A percentile compares a stretch with the other conserved stretches of the same genome.
These are phyloP conservation scores for Multifurca ochricompacta DNA, from an alignment of 768 basidiomycete species.

Conservation along the genomic window DNA sequence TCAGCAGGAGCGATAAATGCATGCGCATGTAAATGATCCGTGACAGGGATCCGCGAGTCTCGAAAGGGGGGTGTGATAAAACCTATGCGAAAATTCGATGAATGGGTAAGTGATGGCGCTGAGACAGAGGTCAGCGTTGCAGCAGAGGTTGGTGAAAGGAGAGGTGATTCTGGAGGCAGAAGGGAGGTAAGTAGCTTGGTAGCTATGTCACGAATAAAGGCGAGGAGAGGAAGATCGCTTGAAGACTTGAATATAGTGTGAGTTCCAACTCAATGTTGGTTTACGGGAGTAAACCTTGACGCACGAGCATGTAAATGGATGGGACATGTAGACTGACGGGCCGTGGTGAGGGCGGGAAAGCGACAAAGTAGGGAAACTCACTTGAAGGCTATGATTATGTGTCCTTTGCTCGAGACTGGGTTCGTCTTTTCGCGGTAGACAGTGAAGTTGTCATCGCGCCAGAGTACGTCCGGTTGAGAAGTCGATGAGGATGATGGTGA, in stretches of 20 bases:
- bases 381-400: constrained; percentile 73
- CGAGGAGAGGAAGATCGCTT: constrained; percentile 66
- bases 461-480: constrained; percentile 54
- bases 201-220: constrained; percentile 51
- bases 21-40: constrained; percentile 72
- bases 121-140: constrained; percentile 18
- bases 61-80: constrained; percentile 75
- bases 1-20: constrained; percentile 62
- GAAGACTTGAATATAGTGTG: constrained; percentile 43
- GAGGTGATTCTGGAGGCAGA: constrained; percentile 24
- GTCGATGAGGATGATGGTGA: constrained; percentile 37
- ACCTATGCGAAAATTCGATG: constrained; percentile 48
- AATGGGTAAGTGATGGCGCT: constrained; percentile 24
- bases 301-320: constrained; percentile 64
- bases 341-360: constrained; percentile 3
- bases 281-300: constrained; percentile 25
- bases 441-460: constrained; percentile 73
- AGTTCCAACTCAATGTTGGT: constrained; percentile 1
- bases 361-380: constrained; percentile 29
- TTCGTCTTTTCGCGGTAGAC: constrained; percentile 61
- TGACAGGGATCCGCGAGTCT: constrained; percentile 71
- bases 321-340: constrained; percentile 63
- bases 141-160: constrained; percentile 10
- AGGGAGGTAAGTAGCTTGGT: constrained; percentile 47
- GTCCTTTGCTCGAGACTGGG: constrained; percentile 66